A percentile compares a stretch with the other conserved stretches of the same genome.
These are phyloP conservation scores for Plasmodium adleri DNA, from an alignment of 169 alveolate genomes.

Conservation along the genomic window DNA sequence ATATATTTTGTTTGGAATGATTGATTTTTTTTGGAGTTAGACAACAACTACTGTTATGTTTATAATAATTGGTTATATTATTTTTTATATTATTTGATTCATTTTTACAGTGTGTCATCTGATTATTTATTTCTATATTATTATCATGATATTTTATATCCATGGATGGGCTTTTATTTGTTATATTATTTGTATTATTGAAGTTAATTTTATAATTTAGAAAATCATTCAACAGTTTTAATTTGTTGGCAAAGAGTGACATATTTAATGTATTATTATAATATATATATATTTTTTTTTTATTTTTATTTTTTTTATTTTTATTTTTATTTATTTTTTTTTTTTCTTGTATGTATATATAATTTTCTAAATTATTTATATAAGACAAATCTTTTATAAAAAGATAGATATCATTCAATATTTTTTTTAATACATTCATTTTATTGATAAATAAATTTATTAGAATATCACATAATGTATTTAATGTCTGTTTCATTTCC, in stretches of 20 bases:
- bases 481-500: constrained; percentile 52
- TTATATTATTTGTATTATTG: constrained; percentile 2
- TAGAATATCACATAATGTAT: constrained; percentile 41
- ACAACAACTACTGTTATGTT: too few species aligned
- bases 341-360: constrained; percentile 7
- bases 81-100: too few species aligned
- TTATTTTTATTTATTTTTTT: not conserved
- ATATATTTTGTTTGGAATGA: too few species aligned
- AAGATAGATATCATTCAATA: constrained; percentile 14
- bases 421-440: constrained; percentile 49
- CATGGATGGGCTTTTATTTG: not conserved
- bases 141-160: too few species aligned
- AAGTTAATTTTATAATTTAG: constrained; percentile 13
- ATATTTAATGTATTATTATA: not conserved
- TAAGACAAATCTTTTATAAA: constrained; percentile 44
- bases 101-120: too few species aligned
- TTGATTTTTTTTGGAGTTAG: too few species aligned
- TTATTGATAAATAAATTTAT: constrained; percentile 49
- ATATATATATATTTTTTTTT: too few species aligned
- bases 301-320: too few species aligned
- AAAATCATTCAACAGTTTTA: constrained; percentile 12
- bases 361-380: constrained; percentile 40
- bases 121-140: too few species aligned
- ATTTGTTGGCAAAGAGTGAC: constrained; percentile 6
- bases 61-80: too few species aligned